Base-by-base conservation (phyloP, 2,329 filamentous ascomycete species). In the Colletotrichum liriopes region DNA sequence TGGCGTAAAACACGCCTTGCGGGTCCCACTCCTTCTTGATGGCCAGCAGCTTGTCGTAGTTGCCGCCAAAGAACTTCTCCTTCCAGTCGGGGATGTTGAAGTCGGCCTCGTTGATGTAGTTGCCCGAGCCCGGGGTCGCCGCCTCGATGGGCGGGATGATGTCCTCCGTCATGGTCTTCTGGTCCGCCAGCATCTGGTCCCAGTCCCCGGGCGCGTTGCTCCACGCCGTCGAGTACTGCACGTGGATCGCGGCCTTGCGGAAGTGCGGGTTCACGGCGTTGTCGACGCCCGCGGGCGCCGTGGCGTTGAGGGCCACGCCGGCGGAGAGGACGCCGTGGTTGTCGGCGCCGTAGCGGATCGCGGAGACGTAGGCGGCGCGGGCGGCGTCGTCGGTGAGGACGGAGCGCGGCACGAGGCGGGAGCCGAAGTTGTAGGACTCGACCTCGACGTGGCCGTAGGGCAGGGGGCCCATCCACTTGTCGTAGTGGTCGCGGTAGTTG, bases 11-110 rank as follows among this genome's bases (percentile, higher is more conserved):
- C 8, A 90, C 69, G 2, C 77, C 76, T 0, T 79, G 65, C 1
- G 84, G 80, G 74, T 89, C 89, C 74, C 85, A 89, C 76, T 83
- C 85, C 43, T 80, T 76, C 83, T 91, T 91, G 39, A 90, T 81
- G 0, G 56, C 43, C 18, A 82, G 65, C 26, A 89, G 75, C 12
- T 73, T 74, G 1, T 76, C 68, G 68, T 88, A 89, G 70, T 87
- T 87, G 1, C 49, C 72, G 1, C 87, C 87, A 75, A 83, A 89
- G 78, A 88, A 88, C 3, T 77, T 79, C 39, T 82, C 75, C 75
- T 86, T 80, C 76, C 81, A 89, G 66, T 85, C 75, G 1, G 82
- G 83, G 76, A 88, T 82, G 70, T 82, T 80, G 52, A 86, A 84
- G 76, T 89, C 85, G 2, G 82, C 85, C 80, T 90, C 88, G 72